phyloP scores from a whole-genome alignment of 2,329 filamentous ascomycete genomes.

The Monilinia laxa region DNA sequence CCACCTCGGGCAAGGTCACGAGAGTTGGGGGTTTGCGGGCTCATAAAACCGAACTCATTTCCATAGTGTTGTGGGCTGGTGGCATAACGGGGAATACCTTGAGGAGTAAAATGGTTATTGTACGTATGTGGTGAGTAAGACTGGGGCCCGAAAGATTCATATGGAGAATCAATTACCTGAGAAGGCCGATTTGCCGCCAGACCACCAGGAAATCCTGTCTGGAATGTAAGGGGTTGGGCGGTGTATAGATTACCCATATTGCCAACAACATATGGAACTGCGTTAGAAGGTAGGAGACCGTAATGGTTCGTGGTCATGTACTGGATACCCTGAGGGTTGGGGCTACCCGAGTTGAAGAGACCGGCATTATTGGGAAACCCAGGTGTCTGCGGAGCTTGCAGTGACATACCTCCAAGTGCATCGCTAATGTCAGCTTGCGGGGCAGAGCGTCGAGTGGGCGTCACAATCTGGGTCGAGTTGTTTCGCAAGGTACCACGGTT shows the following conservation, averaged over 20 bases:
- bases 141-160: slow-evolving; percentile 4
- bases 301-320: slow-evolving; percentile 23
- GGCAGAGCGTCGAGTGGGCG: slow-evolving; percentile 25
- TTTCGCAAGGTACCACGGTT: slow-evolving; percentile 3
- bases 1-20: slow-evolving; percentile 25
- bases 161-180: slow-evolving; percentile 7
- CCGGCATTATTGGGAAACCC: slow-evolving; percentile 15
- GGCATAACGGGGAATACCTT: slow-evolving; percentile 10
- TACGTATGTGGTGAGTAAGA: slow-evolving; percentile 11
- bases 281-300: slow-evolving; percentile 10
- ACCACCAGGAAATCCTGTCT: slow-evolving; percentile 9
- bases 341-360: slow-evolving; percentile 19
- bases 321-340: slow-evolving; percentile 19
- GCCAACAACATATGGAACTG: slow-evolving; percentile 18
- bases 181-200: slow-evolving; percentile 13
- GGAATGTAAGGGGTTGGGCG: slow-evolving; percentile 14
- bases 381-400: slow-evolving; percentile 22
- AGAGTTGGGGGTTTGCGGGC: slow-evolving; percentile 25
- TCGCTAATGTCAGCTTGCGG: slow-evolving; percentile 19
- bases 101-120: slow-evolving; percentile 3
- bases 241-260: slow-evolving; percentile 23
- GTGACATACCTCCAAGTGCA: slow-evolving; percentile 20
- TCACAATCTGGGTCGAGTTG: slow-evolving; percentile 9
- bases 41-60: slow-evolving; percentile 16
- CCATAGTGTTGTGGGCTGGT: slow-evolving; percentile 12